Percentiles rank a stretch among this genome's conserved stretches.
Evolutionary conservation across 208 protist genomes (phyloP).

Genomic region (Wallacemonas sp.): DNA sequence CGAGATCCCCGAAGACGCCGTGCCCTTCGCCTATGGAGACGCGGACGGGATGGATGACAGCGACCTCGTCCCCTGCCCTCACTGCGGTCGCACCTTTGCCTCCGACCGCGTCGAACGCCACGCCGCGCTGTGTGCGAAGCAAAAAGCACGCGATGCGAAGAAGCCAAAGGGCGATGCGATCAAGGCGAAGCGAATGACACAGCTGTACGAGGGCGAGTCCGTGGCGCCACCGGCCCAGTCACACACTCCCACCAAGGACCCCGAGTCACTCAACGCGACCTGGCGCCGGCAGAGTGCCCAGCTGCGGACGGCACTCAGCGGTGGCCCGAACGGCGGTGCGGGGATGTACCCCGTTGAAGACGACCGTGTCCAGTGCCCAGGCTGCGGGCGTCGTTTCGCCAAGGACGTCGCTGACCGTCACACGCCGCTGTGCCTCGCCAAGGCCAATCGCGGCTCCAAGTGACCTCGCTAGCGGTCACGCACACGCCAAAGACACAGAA

Average conservation of each 20-base stretch:
- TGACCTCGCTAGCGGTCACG: not conserved
- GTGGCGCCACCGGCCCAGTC: not conserved
- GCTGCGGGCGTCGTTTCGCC: slow-evolving; percentile 50
- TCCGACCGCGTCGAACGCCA: slow-evolving; percentile 56
- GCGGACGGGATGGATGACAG: slow-evolving; percentile 26
- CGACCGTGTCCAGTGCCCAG: slow-evolving; percentile 49
- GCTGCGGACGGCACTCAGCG: slow-evolving; percentile 30
- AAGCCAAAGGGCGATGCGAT: slow-evolving; percentile 10
- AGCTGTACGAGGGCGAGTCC: slow-evolving; percentile 12
- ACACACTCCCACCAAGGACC: not conserved
- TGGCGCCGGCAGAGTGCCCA: slow-evolving; percentile 49
- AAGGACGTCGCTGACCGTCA: slow-evolving; percentile 40
- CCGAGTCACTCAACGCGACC: slow-evolving; percentile 6
- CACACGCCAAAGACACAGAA: too few species aligned
- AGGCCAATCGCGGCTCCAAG: not conserved
- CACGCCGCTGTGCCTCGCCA: slow-evolving; percentile 40
- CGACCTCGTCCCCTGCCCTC: slow-evolving; percentile 56
- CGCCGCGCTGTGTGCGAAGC: slow-evolving; percentile 44
- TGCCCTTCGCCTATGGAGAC: not conserved
- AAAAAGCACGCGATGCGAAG: slow-evolving; percentile 19
- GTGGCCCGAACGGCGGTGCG: slow-evolving; percentile 5
- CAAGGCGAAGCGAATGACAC: slow-evolving; percentile 7
- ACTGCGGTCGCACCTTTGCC: slow-evolving; percentile 77
- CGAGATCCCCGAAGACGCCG: slow-evolving; percentile 14
- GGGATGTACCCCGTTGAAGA: slow-evolving; percentile 26